Base-by-base conservation (phyloP, 371 early-diverging fungal species). In the Circinella umbellata region DNA sequence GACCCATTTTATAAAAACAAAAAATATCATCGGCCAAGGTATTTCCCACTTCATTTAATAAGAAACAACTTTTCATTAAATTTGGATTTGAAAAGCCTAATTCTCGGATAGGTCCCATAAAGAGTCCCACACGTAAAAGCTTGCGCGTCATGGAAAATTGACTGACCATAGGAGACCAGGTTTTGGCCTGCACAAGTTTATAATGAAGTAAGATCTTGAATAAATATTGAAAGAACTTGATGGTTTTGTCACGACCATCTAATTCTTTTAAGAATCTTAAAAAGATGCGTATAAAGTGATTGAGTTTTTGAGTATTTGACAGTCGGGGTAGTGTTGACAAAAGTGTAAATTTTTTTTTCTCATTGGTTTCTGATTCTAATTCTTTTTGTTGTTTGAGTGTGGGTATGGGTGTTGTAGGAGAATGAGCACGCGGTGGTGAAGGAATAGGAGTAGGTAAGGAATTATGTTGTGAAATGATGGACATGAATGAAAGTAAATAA, bases 221-320 rank as follows among this genome's bases (percentile, higher is more conserved):
- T 47, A 85, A 74, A 73, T 95, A 95, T 71, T 95, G 94, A 38
- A 91, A 70, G n/a, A 88, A 73, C 68, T 95, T 95, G 66, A 95
- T 82, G n/a, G 84, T 77, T 73, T 94, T 94, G 84, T 94, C 95
- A n/a, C 94, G 86, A 27, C 95, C 95, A 70, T 94, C 95, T n/a
- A 86, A 70, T 27, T 82, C 78, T 63, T 80, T 78, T 14, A 83
- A 63, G 48, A 75, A 64, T 42, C 77, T 86, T 42, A 80, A 70
- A 17, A 81, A 67, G 20, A 69, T 27, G 20, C 38, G 66, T 48
- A 59, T 55, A 27, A 54, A 20, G 8, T 35, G 64, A 37, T 55
- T 54, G 61, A 48, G 13, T 37, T 34, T 61, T 13, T 42, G 46
- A 46, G 34, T 15, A 18, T 35, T 37, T 65, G 42, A 54, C 47